A percentile compares a stretch with the other conserved stretches of the same genome.
Conservation (phyloP, 1,284 basidiomycete species). For the Entoloma clypeatum region DNA sequence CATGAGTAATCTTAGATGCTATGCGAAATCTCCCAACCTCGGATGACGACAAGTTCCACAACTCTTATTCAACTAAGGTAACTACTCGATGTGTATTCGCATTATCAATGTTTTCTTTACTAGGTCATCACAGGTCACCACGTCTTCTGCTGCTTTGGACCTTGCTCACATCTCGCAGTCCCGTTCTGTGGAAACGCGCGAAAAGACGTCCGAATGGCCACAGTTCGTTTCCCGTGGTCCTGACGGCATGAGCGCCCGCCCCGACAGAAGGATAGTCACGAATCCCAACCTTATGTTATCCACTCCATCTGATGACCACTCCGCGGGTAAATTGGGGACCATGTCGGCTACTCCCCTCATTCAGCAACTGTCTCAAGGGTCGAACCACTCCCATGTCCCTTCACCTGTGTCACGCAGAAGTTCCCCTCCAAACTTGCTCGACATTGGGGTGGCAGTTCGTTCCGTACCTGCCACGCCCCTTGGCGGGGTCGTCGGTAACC, state of each 20-base stretch:
- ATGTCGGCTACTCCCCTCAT: slow-evolving; percentile 59
- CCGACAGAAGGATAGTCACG: slow-evolving; percentile 64
- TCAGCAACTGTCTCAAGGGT: slow-evolving; percentile 56
- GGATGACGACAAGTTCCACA: slow-evolving; percentile 83
- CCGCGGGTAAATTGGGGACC: slow-evolving; percentile 40
- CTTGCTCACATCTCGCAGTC: slow-evolving; percentile 81
- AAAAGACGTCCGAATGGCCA: slow-evolving; percentile 91
- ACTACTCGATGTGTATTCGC: slow-evolving; percentile 17
- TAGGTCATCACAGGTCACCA: slow-evolving; percentile 57
- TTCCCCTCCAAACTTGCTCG: slow-evolving; percentile 61
- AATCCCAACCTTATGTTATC: slow-evolving; percentile 67
- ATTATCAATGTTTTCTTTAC: slow-evolving; percentile 7
- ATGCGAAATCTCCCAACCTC: slow-evolving; percentile 90
- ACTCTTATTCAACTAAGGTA: slow-evolving; percentile 65
- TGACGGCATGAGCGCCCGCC: slow-evolving; percentile 49
- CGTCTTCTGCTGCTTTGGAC: slow-evolving; percentile 91
- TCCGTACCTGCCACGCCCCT: slow-evolving; percentile 77
- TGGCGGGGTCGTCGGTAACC: slow-evolving; percentile 46
- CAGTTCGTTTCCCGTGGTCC: slow-evolving; percentile 69
- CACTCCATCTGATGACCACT: slow-evolving; percentile 47
- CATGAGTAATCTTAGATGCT: slow-evolving; percentile 56
- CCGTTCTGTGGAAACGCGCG: slow-evolving; percentile 54
- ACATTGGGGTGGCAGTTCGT: slow-evolving; percentile 58
- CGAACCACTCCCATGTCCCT: slow-evolving; percentile 36
- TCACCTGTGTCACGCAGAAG: slow-evolving; percentile 60